Evolutionary conservation across 2,329 filamentous ascomycete genomes (phyloP), one percentile per base, ranked within the genome.

Genomic region (Didymella keratinophila): DNA sequence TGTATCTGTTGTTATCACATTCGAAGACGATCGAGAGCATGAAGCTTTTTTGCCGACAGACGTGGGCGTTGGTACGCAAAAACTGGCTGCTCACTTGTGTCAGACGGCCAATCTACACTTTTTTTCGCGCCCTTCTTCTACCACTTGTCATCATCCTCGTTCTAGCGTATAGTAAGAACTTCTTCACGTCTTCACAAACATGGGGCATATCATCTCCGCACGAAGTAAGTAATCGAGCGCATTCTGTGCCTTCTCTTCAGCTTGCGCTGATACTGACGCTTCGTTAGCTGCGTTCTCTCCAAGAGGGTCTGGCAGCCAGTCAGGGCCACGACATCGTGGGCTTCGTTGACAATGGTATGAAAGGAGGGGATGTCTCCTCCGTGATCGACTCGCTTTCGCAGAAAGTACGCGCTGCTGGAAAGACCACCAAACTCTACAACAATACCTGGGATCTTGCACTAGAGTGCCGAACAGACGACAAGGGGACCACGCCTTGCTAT

Each of bases 261-360:
- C n/a, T n/a, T 0, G 34, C 21, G 4, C 12, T 8, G 18, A 4
- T 23, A 6, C 36, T 54, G 16, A 58, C 23, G 14, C 11, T 2
- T 2, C 4, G 2, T 25, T 20, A 71, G 68, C 59, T 69, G 21
- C 66, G 66, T 23, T 62, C 66, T 7, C 58, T 70, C 16, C 48
- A 65, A 36, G 59, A 67, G 14, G 61, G 63, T 16, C 58, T 70
- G 23, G 58, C 49, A 32, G 56, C 63, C 9, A 65, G 47, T 27
- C 23, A 48, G 14, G 61, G 56, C 1, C 66, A 55, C 30, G 42
- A 61, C 18, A 67, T 67, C 12, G 68, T 71, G 5, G 69, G 63
- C 23, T 70, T 71, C 43, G 57, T 71, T 41, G 61, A 67, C 44
- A 70, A 70, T 63, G 68, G 67, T 16, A 66, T 70, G 64, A 66